A percentile compares a stretch with the other conserved stretches of the same genome.
phyloP scores from a whole-genome alignment of 345 rosid genomes.

The Populus alba region DNA sequence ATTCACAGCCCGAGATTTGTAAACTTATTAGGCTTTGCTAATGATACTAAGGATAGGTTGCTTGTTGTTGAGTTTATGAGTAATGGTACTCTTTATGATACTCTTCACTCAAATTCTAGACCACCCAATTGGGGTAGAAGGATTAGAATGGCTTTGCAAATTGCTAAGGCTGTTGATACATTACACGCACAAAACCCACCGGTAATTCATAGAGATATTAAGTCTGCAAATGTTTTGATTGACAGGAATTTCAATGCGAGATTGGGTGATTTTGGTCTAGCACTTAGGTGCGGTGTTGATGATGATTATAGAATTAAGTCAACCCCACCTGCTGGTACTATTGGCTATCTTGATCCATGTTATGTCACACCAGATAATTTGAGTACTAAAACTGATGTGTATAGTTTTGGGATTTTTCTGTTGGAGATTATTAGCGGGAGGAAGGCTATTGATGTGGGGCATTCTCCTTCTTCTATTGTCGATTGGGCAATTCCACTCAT shows the following conservation, averaged over 20 bases:
- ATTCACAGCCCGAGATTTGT: constrained; percentile 89
- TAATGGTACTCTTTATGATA: constrained; percentile 88
- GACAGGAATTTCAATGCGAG: constrained; percentile 86
- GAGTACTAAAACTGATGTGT: constrained; percentile 93
- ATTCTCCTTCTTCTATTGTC: constrained; percentile 88
- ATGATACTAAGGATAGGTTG: constrained; percentile 64
- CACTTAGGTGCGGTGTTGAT: constrained; percentile 73
- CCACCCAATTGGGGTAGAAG: constrained; percentile 75
- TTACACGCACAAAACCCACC: constrained; percentile 79
- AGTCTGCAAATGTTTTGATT: constrained; percentile 96
- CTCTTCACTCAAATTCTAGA: constrained; percentile 67
- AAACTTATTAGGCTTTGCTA: constrained; percentile 79
- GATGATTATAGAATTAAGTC: constrained; percentile 69
- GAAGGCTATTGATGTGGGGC: constrained; percentile 83
- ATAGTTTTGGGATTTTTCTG: constrained; percentile 94
- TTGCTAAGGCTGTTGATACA: constrained; percentile 72
- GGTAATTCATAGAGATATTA: constrained; percentile 84
- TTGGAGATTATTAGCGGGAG: constrained; percentile 92
- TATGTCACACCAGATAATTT: constrained; percentile 94
- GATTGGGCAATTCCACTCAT: constrained; percentile 96
- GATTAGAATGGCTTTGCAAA: constrained; percentile 73
- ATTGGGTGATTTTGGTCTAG: constrained; percentile 92
- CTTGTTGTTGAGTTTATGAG: constrained; percentile 90
- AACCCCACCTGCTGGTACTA: constrained; percentile 97
- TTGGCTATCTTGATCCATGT: constrained; percentile 93